A percentile compares a stretch with the other conserved stretches of the same genome.
Evolutionary conservation across 2,329 filamentous ascomycete species (phyloP).

Genomic region (Fusarium pseudonygamai): DNA sequence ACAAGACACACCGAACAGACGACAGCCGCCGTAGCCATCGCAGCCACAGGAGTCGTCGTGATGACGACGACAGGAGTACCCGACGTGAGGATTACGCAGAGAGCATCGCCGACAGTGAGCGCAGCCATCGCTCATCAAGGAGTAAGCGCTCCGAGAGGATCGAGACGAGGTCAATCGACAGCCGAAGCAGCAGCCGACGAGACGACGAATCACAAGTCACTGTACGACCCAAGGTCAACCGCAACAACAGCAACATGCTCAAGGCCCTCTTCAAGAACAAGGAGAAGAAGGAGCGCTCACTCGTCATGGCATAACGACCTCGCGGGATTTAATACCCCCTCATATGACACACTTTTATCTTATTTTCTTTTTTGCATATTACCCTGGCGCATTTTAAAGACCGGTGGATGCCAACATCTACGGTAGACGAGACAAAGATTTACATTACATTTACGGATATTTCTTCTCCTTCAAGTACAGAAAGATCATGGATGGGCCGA

Average conservation of each 20-base stretch:
- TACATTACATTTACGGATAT: background rate
- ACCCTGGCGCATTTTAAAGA: slow-evolving; percentile 22
- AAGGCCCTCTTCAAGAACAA: slow-evolving; percentile 68
- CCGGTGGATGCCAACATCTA: slow-evolving; percentile 2
- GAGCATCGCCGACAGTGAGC: slow-evolving; percentile 53
- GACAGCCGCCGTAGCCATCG: slow-evolving; percentile 43
- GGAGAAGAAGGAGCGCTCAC: slow-evolving; percentile 54
- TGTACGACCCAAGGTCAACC: slow-evolving; percentile 59
- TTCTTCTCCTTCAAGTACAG: background rate
- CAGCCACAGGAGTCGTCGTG: slow-evolving; percentile 39
- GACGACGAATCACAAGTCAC: slow-evolving; percentile 50
- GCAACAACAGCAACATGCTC: slow-evolving; percentile 62
- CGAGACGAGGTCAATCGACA: slow-evolving; percentile 50
- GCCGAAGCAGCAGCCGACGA: slow-evolving; percentile 43
- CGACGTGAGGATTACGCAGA: slow-evolving; percentile 37
- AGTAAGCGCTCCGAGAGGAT: slow-evolving; percentile 47
- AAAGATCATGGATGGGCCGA: slow-evolving; percentile 27
- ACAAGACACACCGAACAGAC: slow-evolving; percentile 43
- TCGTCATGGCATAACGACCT: slow-evolving; percentile 43
- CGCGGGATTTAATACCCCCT: background rate
- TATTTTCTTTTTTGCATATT: slow-evolving; percentile 8
- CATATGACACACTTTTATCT: background rate
- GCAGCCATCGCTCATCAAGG: slow-evolving; percentile 46
- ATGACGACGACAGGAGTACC: slow-evolving; percentile 35
- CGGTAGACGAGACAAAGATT: slow-evolving; percentile 28